Evolutionary conservation across 495 filamentous ascomycete genomes (phyloP).

Genomic region (Neurospora africana): DNA sequence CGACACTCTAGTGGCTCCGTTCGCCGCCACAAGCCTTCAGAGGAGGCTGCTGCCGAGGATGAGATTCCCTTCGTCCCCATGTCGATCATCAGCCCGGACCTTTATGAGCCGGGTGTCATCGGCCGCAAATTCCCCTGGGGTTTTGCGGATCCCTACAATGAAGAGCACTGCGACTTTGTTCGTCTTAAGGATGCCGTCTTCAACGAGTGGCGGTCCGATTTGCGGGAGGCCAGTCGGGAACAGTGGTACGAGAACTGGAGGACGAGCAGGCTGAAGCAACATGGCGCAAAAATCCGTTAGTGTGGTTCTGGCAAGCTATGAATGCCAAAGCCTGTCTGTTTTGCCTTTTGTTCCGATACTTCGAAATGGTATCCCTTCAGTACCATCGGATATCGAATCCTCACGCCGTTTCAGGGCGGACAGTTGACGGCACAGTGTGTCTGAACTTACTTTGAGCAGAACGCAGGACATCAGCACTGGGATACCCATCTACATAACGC

Average conservation of each 20-base stretch:
- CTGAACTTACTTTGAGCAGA: background rate
- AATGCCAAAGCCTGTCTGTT: background rate
- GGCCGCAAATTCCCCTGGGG: slow-evolving; percentile 93
- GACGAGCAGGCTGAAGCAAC: slow-evolving; percentile 50
- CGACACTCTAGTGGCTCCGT: slow-evolving; percentile 41
- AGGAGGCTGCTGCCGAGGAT: slow-evolving; percentile 24
- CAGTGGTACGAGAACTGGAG: slow-evolving; percentile 97
- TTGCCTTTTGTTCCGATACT: background rate
- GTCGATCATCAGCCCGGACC: slow-evolving; percentile 88
- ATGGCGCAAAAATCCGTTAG: slow-evolving; percentile 17
- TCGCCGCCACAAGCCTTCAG: slow-evolving; percentile 28
- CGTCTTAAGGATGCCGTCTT: slow-evolving; percentile 86
- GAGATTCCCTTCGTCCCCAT: slow-evolving; percentile 62
- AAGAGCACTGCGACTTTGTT: slow-evolving; percentile 89
- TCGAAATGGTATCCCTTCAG: background rate
- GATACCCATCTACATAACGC: background rate
- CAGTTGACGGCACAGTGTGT: background rate
- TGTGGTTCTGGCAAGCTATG: background rate
- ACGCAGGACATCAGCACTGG: background rate
- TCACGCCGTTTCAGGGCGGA: background rate
- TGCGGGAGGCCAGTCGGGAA: slow-evolving; percentile 85
- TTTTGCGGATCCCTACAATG: slow-evolving; percentile 83
- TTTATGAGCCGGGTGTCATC: slow-evolving; percentile 65
- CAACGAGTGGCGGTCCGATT: slow-evolving; percentile 80
- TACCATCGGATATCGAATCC: background rate